These are phyloP conservation scores for Gautieria morchelliformis DNA, from an alignment of 768 basidiomycete species.

Conservation along the genomic window DNA sequence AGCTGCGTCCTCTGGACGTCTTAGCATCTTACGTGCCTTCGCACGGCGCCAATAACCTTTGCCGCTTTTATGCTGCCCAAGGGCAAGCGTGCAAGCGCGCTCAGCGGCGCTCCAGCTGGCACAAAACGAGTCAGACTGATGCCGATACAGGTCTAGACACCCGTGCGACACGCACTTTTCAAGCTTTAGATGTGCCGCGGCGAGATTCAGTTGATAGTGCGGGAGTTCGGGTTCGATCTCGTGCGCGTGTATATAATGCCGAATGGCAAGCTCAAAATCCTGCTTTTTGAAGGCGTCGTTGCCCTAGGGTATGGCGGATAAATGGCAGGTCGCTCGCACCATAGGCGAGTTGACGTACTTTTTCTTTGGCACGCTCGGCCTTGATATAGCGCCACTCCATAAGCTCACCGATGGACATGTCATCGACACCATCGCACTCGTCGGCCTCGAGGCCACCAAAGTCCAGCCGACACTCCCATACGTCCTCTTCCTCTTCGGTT, in stretches of 20 bases:
- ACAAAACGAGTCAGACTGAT: not conserved
- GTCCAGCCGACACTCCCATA: constrained; percentile 66
- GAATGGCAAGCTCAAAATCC: constrained; percentile 44
- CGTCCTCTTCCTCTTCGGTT: constrained; percentile 65
- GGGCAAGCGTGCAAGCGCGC: constrained; percentile 54
- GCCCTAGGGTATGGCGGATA: constrained; percentile 33
- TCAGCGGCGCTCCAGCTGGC: constrained; percentile 65
- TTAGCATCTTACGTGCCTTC: constrained; percentile 54
- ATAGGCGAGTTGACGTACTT: constrained; percentile 29
- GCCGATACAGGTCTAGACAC: not conserved
- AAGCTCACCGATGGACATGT: constrained; percentile 63
- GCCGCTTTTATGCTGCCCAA: constrained; percentile 54
- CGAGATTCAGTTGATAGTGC: constrained; percentile 68
- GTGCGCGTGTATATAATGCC: constrained; percentile 50
- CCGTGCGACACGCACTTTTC: constrained; percentile 40
- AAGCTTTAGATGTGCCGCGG: constrained; percentile 64
- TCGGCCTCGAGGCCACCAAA: constrained; percentile 48
- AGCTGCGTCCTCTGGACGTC: constrained; percentile 45
- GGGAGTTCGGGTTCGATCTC: constrained; percentile 63
- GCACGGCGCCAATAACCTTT: constrained; percentile 67
- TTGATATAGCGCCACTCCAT: constrained; percentile 67
- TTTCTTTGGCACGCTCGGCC: constrained; percentile 64
- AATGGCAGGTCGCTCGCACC: constrained; percentile 3
- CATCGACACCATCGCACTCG: constrained; percentile 32
- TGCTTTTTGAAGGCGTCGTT: constrained; percentile 60